A percentile compares a stretch with the other conserved stretches of the same genome.
Evolutionary conservation across 192 early-diverging fungal species (phyloP).

Genomic region (Dissophora globulifera): DNA sequence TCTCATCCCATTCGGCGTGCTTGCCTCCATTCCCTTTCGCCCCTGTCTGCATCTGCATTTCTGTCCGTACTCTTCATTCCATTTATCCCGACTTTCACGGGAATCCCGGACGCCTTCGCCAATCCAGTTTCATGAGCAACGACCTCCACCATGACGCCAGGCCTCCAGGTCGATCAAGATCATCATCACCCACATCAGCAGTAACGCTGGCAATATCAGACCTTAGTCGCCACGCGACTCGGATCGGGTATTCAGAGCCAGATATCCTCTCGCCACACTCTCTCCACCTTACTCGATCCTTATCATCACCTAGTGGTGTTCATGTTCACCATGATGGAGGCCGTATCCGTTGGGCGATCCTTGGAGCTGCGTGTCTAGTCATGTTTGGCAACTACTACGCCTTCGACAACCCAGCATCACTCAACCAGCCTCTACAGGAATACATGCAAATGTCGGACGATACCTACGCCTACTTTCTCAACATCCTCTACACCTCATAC

Average conservation of each 20-base stretch:
- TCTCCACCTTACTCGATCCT: background rate
- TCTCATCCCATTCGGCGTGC: too few species aligned
- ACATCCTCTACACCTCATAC: conserved; percentile 70
- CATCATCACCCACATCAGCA: conserved; percentile 9
- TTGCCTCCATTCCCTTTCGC: background rate
- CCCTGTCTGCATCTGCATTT: background rate
- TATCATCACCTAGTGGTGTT: background rate
- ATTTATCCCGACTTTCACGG: background rate
- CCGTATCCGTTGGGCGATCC: conserved; percentile 44
- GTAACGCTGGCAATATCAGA: background rate
- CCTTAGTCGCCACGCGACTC: too few species aligned
- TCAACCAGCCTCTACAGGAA: conserved; percentile 64
- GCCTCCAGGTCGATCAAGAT: conserved; percentile 1
- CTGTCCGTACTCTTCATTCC: background rate
- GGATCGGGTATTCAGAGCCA: too few species aligned
- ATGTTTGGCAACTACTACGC: conserved; percentile 70
- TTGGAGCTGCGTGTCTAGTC: conserved; percentile 52
- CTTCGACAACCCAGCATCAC: conserved; percentile 66
- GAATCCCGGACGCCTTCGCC: background rate
- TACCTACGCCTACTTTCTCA: conserved; percentile 63
- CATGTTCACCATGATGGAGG: background rate
- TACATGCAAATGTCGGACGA: conserved; percentile 58
- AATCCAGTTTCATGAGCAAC: conserved; percentile 12
- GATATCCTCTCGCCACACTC: background rate
- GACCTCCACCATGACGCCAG: conserved; percentile 10